These are phyloP conservation scores for Salix exigua DNA, from an alignment of 345 rosid species.

Conservation along the genomic window DNA sequence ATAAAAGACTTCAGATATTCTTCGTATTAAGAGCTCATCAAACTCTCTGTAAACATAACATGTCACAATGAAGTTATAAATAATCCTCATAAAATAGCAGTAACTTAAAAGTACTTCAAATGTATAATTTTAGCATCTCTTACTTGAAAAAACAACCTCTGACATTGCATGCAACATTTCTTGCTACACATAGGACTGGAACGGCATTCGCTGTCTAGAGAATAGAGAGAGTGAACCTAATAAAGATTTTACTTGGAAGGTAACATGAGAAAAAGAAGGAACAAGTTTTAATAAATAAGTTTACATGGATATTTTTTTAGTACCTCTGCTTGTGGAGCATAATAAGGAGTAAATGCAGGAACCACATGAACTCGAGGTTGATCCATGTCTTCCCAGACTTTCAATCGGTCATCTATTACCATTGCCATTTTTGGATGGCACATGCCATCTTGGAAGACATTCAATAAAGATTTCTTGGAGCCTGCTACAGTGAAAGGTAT, in stretches of 20 bases:
- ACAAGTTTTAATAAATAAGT: constrained; percentile 3
- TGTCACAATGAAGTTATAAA: constrained; percentile 3
- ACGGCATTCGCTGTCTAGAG: constrained; percentile 70
- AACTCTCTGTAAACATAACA: constrained; percentile 63
- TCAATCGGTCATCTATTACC: constrained; percentile 95
- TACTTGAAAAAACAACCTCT: constrained; percentile 96
- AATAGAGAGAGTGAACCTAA: not conserved
- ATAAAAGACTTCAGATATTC: constrained; percentile 69
- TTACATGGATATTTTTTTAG: constrained; percentile 16
- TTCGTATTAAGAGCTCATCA: constrained; percentile 79
- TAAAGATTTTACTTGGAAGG: constrained; percentile 9
- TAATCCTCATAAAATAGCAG: not conserved
- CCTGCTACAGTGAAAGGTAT: constrained; percentile 40
- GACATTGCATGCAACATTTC: constrained; percentile 99
- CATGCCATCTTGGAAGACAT: constrained; percentile 75
- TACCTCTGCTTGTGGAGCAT: constrained; percentile 99
- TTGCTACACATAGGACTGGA: constrained; percentile 91
- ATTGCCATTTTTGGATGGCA: constrained; percentile 99
- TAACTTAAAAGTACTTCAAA: constrained; percentile 1
- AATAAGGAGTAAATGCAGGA: constrained; percentile 85
- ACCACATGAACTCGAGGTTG: constrained; percentile 97
- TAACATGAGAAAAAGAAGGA: constrained; percentile 1
- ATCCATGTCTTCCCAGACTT: constrained; percentile 99
- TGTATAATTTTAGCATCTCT: constrained; percentile 28
- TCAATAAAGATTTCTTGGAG: constrained; percentile 73